phyloP scores from a whole-genome alignment of 2,329 filamentous ascomycete genomes.

The Madurella mycetomatis region DNA sequence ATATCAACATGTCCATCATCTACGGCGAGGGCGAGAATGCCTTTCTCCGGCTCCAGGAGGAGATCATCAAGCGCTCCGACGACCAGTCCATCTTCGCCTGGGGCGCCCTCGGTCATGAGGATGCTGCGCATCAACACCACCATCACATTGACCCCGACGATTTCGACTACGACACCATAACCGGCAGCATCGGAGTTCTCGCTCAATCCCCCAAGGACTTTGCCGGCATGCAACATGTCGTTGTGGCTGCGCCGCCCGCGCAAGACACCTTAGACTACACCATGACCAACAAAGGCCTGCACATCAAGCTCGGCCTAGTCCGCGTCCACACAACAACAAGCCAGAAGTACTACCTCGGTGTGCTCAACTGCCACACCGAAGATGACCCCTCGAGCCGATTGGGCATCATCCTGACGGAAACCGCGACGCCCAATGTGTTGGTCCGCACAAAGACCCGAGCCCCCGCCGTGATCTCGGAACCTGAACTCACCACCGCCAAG shows the following conservation, averaged over 20 bases:
- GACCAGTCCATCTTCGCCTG: slow-evolving; percentile 27
- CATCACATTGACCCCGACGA: slow-evolving; percentile 8
- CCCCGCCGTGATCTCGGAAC: slow-evolving; percentile 4
- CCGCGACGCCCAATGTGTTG: slow-evolving; percentile 15
- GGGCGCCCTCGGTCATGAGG: slow-evolving; percentile 15
- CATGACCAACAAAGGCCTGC: slow-evolving; percentile 24
- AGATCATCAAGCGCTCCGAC: slow-evolving; percentile 31
- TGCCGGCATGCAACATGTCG: slow-evolving; percentile 13
- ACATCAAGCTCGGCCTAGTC: slow-evolving; percentile 16
- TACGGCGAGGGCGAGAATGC: slow-evolving; percentile 37
- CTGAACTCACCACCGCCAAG: slow-evolving; percentile 6
- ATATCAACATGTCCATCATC: slow-evolving; percentile 40
- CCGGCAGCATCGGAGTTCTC: slow-evolving; percentile 14
- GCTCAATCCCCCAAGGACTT: slow-evolving; percentile 22
- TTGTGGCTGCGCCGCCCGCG: slow-evolving; percentile 5
- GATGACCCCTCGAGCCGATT: slow-evolving; percentile 14
- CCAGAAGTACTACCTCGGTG: slow-evolving; percentile 13
- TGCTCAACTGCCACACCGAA: slow-evolving; percentile 18
- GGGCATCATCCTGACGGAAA: slow-evolving; percentile 19
- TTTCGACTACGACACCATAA: slow-evolving; percentile 17
- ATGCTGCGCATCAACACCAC: not conserved
- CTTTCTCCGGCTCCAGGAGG: slow-evolving; percentile 32
- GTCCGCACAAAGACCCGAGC: slow-evolving; percentile 16
- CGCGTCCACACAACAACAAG: slow-evolving; percentile 1
- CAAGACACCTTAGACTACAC: slow-evolving; percentile 10